Conservation (phyloP, 495 filamentous ascomycete species). For the Talaromyces ruber region DNA sequence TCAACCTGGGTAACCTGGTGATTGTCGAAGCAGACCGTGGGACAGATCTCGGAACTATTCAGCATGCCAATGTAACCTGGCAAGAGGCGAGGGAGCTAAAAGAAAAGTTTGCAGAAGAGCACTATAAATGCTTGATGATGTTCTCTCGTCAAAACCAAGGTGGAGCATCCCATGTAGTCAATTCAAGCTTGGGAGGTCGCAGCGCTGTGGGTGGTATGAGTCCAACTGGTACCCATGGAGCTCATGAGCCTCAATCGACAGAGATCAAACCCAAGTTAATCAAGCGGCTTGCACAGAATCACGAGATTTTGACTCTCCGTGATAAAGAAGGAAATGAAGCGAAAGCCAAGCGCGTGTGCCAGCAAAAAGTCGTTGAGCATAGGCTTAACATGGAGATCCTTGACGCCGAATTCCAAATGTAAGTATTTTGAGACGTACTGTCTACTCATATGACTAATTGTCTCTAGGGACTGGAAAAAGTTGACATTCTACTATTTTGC, state of each 20-base stretch:
- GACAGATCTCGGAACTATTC: conserved; percentile 90
- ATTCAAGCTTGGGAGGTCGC: conserved; percentile 33
- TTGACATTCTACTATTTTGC: conserved; percentile 98
- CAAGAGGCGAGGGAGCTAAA: conserved; percentile 79
- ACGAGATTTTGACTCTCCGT: conserved; percentile 77
- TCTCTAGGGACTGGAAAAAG: conserved; percentile 90
- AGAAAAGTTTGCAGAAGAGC: conserved; percentile 82
- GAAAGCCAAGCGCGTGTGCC: conserved; percentile 92
- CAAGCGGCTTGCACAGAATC: conserved; percentile 81
- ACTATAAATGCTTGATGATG: conserved; percentile 96
- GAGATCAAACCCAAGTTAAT: conserved; percentile 94
- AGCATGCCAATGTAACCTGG: conserved; percentile 73
- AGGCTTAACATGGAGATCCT: conserved; percentile 96
- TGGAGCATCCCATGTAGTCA: conserved; percentile 50
- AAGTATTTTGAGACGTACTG: conserved; percentile 23
- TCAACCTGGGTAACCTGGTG: conserved; percentile 85
- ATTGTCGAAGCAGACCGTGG: conserved; percentile 97
- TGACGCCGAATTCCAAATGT: conserved; percentile 99
- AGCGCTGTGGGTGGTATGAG: conserved; percentile 71
- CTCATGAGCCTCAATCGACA: conserved; percentile 61
- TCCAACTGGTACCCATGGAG: conserved; percentile 57
- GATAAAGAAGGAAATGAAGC: conserved; percentile 98
- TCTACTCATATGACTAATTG: not conserved
- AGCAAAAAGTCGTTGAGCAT: conserved; percentile 92
- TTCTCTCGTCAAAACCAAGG: conserved; percentile 66